Evolutionary conservation across 2,329 filamentous ascomycete genomes (phyloP).

Genomic region (Pseudogymnoascus sp.): DNA sequence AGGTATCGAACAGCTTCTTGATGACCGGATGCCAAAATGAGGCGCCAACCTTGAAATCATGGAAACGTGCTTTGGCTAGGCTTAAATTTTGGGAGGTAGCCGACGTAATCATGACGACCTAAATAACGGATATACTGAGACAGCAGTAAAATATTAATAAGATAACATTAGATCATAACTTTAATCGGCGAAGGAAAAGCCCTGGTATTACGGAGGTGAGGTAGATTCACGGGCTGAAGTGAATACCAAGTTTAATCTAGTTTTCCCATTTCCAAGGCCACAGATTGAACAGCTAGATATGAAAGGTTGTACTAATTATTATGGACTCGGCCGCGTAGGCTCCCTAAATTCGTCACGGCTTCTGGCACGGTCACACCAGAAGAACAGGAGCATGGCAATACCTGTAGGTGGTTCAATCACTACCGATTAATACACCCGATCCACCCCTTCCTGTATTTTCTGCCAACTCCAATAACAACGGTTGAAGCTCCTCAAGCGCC

Average conservation of each 20-base stretch:
- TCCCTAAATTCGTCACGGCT: background rate
- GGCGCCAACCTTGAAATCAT: background rate
- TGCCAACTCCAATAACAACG: conserved; percentile 11
- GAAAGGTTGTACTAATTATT: background rate
- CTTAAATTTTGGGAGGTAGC: background rate
- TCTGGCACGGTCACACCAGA: background rate
- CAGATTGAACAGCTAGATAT: background rate
- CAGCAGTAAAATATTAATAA: background rate
- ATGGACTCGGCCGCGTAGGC: background rate
- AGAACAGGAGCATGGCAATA: background rate
- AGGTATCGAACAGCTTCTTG: background rate
- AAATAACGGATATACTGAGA: background rate
- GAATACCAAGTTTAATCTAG: background rate
- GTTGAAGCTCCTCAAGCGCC: conserved; percentile 13
- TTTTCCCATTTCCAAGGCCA: background rate
- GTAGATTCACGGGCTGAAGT: background rate
- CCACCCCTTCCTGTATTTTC: conserved; percentile 14
- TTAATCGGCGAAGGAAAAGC: background rate
- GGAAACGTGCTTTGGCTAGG: background rate
- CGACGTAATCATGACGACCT: conserved; percentile 1
- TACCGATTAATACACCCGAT: conserved; percentile 1
- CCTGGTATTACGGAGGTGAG: background rate
- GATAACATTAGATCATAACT: background rate
- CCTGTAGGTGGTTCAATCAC: background rate
- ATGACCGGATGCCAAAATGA: too few relatives aligned